Evolutionary conservation across 768 basidiomycete species (phyloP).

Genomic region (Lactarius vividus): DNA sequence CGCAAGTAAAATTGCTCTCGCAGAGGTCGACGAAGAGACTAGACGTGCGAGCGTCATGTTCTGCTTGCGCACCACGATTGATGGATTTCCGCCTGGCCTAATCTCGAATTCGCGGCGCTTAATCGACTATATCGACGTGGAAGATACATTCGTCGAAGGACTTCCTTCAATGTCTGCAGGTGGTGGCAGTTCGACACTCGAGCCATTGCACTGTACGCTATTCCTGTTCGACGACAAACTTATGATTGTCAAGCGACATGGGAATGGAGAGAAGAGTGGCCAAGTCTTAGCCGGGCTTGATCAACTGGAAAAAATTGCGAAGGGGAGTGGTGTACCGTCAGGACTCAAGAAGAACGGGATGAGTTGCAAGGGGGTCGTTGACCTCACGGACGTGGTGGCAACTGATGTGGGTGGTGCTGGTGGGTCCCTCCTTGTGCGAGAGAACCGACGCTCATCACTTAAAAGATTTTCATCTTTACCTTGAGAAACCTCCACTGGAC

Average conservation of each 20-base stretch:
- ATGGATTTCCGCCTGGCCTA: constrained; percentile 88
- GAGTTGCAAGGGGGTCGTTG: constrained; percentile 80
- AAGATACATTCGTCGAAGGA: constrained; percentile 65
- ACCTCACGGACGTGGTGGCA: constrained; percentile 78
- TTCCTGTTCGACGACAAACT: constrained; percentile 95
- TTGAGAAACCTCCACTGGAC: constrained; percentile 80
- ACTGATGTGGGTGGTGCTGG: constrained; percentile 86
- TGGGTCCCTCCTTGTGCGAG: constrained; percentile 37
- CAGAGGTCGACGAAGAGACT: constrained; percentile 90
- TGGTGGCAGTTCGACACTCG: constrained; percentile 37
- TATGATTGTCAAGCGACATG: constrained; percentile 84
- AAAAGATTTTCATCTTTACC: constrained; percentile 79
- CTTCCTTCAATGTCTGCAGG: constrained; percentile 46
- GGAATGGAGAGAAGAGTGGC: constrained; percentile 72
- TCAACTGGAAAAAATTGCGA: constrained; percentile 68
- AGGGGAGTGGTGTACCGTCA: constrained; percentile 56
- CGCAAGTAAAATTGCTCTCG: constrained; percentile 86
- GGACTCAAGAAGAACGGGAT: constrained; percentile 77
- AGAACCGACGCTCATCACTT: constrained; percentile 17
- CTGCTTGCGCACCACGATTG: constrained; percentile 78
- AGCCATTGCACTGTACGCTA: constrained; percentile 75
- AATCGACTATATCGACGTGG: constrained; percentile 91
- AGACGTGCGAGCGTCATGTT: constrained; percentile 87
- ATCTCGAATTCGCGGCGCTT: constrained; percentile 86
- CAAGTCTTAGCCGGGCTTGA: constrained; percentile 72